Percentiles rank a stretch among this genome's conserved stretches.
Conservation (phyloP, 495 filamentous ascomycete species). For the Trichoderma erinaceum region DNA sequence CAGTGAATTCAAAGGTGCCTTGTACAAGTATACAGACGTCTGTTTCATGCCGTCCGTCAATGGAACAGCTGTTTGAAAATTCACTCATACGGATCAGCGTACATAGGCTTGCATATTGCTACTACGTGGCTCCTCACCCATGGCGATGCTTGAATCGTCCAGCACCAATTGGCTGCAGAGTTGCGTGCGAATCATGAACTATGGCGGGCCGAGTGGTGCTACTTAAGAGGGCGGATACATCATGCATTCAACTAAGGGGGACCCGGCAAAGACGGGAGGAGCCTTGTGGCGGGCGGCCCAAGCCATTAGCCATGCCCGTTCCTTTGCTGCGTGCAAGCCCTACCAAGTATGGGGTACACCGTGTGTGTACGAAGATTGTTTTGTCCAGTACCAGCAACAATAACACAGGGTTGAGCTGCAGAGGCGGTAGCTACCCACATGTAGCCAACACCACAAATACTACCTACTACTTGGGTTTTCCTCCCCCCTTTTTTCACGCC, state of each 20-base stretch:
- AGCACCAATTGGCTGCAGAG: not conserved
- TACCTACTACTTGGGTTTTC: not conserved
- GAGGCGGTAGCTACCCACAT: not conserved
- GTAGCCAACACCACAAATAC: not conserved
- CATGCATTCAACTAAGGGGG: not conserved
- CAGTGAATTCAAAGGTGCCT: not conserved
- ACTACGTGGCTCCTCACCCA: constrained; percentile 1
- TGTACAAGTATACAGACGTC: not conserved
- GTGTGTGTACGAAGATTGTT: not conserved
- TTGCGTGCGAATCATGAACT: not conserved
- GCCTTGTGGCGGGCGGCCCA: constrained; percentile 11
- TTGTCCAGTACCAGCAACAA: not conserved
- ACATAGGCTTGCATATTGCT: not conserved
- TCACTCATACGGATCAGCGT: not conserved
- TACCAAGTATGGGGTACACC: not conserved
- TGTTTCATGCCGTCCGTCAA: not conserved
- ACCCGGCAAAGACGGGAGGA: constrained; percentile 2
- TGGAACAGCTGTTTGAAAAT: not conserved
- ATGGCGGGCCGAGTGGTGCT: not conserved
- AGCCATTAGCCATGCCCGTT: constrained; percentile 1
- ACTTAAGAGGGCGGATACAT: not conserved
- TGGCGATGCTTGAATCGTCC: not conserved
- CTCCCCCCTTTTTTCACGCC: not conserved
- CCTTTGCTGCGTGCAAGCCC: not conserved
- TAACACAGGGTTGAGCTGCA: not conserved